Evolutionary conservation across 176 grass and related monocot species (phyloP).

Genomic region (Elymus sibiricus): DNA sequence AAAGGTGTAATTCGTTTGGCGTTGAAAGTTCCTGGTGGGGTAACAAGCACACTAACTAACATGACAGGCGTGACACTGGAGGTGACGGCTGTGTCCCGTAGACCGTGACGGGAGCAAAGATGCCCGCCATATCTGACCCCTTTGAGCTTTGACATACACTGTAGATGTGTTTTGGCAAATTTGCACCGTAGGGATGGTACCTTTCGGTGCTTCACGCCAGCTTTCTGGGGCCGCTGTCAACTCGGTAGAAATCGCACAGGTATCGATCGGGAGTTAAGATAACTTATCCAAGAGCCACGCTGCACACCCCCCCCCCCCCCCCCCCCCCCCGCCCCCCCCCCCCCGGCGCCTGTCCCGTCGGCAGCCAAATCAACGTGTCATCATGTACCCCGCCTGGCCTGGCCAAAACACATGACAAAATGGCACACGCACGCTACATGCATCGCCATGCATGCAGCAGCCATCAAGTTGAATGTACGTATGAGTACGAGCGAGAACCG

Average conservation of each 20-base stretch:
- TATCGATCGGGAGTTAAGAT: background rate
- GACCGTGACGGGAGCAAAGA: background rate
- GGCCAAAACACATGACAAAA: background rate
- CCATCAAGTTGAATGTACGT: background rate
- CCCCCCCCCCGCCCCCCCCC: too few relatives aligned
- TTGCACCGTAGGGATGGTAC: background rate
- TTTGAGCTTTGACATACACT: background rate
- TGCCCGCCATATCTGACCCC: background rate
- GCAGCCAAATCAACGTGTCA: background rate
- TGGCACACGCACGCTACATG: background rate
- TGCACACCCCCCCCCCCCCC: too few relatives aligned
- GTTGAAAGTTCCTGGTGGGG: background rate
- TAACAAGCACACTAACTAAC: background rate
- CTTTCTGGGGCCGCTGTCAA: background rate
- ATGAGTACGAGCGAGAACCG: background rate
- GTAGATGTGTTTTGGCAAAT: background rate
- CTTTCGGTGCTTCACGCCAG: background rate
- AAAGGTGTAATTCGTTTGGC: background rate
- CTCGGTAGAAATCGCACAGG: background rate
- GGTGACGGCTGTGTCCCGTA: background rate
- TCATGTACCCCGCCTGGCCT: background rate
- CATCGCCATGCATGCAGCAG: background rate
- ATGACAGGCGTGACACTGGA: background rate
- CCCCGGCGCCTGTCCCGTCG: background rate
- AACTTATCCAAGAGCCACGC: background rate